Evolutionary conservation across 176 grass and related monocot genomes (phyloP), one percentile per base, ranked within the genome.

Genomic region (Aegilops speltoides): DNA sequence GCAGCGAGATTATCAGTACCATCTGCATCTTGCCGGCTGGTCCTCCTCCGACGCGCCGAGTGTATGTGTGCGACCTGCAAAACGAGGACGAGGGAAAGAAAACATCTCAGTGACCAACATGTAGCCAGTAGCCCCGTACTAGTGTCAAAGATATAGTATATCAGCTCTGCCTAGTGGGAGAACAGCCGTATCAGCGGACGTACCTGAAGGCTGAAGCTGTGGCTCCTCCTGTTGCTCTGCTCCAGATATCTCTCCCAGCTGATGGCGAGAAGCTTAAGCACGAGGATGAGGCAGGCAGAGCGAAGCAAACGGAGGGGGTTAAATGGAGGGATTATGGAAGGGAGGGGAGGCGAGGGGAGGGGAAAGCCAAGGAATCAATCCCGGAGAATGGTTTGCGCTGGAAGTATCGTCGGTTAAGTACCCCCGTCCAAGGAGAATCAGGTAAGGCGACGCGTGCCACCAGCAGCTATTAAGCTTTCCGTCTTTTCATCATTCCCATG

Each of bases 1-100:
- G 93, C 88, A 95, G 82, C 77, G 90, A 95, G 87, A 95, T 95
- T 83, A 95, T 83, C 82, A 90, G 85, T 79, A 95, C 93, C 41
- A 95, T 13, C 76, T 95, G 73, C 93, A 95, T 95, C 34, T 77
- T 77, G 73, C 23, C 14, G 43, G 41, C 14, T 75, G 41, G 1
- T 17, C 16, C 46, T 17, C 16, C 46, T 50, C 3, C 4, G 71
- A 15, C 5, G 22, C 69, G 20, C 68, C 33, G 66, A 17, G 9
- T 54, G 6, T 54, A 7, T 54, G 6, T 6, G 50, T 54, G 50
- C 19, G 15, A 6, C 50, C 76, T 85, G 82, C 25, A 71, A n/a
- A 7, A 26, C 2, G 3, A 6, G 13, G 7, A 43, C 8, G 37
- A 73, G 9, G 7, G 29, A 26, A 63, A 28, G 2, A 24, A 45